Percentiles rank a stretch among this genome's conserved stretches.
Evolutionary conservation across 2,329 filamentous ascomycete genomes (phyloP).

Genomic region (Albifimbria verrucaria): DNA sequence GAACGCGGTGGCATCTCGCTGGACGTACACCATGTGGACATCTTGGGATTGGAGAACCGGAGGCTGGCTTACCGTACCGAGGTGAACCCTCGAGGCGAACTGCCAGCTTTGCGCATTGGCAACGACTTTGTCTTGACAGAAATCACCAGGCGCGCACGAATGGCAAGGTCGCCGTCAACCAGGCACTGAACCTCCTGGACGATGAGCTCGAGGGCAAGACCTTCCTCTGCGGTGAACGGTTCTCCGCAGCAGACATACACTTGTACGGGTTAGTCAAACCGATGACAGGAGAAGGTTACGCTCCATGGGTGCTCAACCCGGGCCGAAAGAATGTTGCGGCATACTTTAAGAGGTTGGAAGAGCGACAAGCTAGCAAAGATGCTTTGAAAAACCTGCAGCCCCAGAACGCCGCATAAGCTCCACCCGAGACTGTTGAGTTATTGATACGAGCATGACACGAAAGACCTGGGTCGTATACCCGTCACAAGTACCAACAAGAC

Average conservation of each 20-base stretch:
- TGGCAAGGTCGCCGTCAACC: neutral
- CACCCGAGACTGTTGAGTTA: too few species aligned
- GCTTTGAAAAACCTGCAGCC: neutral
- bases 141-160: neutral
- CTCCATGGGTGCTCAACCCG: neutral
- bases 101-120: conserved; percentile 1
- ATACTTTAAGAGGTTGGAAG: conserved; percentile 5
- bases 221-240: conserved; percentile 3
- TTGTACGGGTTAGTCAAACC: conserved; percentile 6
- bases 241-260: conserved; percentile 7
- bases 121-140: conserved; percentile 5
- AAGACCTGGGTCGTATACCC: too few species aligned
- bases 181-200: conserved; percentile 4
- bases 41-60: conserved; percentile 11
- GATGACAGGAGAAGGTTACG: neutral
- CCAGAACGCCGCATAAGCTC: too few species aligned
- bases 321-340: conserved; percentile 5
- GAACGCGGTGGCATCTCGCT: conserved; percentile 10
- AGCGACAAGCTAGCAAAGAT: neutral
- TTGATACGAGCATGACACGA: too few species aligned
- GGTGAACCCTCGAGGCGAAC: conserved; percentile 9
- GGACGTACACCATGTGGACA: conserved; percentile 7
- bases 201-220: conserved; percentile 6
- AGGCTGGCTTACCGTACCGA: conserved; percentile 5
- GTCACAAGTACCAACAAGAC: too few species aligned